These are phyloP conservation scores for Lasiosphaeriaceae sp. DNA, from an alignment of 495 filamentous ascomycete genomes.

Conservation along the genomic window DNA sequence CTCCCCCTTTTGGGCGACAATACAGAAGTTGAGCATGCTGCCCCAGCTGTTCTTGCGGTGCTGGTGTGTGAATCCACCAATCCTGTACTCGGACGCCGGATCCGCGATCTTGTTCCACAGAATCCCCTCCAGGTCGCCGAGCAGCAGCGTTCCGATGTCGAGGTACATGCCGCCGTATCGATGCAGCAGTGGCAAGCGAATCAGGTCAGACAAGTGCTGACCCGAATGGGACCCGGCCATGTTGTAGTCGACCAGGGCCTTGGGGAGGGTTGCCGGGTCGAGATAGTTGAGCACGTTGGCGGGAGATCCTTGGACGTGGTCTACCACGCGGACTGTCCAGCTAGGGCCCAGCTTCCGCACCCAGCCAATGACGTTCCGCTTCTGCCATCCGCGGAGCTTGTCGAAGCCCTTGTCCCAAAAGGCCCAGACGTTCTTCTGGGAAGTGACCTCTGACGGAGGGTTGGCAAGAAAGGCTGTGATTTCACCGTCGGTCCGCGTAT, in stretches of 20 bases:
- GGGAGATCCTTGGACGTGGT: slow-evolving; percentile 22
- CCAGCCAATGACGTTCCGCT: slow-evolving; percentile 35
- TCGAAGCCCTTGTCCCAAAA: slow-evolving; percentile 38
- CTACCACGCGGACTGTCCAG: slow-evolving; percentile 31
- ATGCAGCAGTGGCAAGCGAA: slow-evolving; percentile 33
- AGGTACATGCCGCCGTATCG: slow-evolving; percentile 38
- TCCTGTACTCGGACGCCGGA: slow-evolving; percentile 29
- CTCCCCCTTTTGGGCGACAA: slow-evolving; percentile 33
- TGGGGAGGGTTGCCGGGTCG: slow-evolving; percentile 26
- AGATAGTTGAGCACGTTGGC: slow-evolving; percentile 26
- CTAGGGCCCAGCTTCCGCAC: slow-evolving; percentile 24
- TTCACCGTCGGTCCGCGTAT: too few species aligned
- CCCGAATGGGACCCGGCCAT: slow-evolving; percentile 34
- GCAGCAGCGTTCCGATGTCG: slow-evolving; percentile 35
- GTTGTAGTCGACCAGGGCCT: slow-evolving; percentile 28
- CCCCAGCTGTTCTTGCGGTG: slow-evolving; percentile 19
- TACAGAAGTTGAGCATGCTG: slow-evolving; percentile 38
- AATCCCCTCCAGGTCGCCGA: slow-evolving; percentile 39
- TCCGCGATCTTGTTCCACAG: slow-evolving; percentile 42
- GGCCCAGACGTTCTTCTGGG: slow-evolving; percentile 43
- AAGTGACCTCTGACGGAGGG: neutral
- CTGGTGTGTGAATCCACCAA: slow-evolving; percentile 29
- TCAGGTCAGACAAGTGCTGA: slow-evolving; percentile 33
- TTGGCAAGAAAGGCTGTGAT: too few species aligned
- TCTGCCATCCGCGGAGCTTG: slow-evolving; percentile 34